Evolutionary conservation across 2,329 filamentous ascomycete genomes (phyloP), one percentile per base, ranked within the genome.

Genomic region (Eutypa lata): DNA sequence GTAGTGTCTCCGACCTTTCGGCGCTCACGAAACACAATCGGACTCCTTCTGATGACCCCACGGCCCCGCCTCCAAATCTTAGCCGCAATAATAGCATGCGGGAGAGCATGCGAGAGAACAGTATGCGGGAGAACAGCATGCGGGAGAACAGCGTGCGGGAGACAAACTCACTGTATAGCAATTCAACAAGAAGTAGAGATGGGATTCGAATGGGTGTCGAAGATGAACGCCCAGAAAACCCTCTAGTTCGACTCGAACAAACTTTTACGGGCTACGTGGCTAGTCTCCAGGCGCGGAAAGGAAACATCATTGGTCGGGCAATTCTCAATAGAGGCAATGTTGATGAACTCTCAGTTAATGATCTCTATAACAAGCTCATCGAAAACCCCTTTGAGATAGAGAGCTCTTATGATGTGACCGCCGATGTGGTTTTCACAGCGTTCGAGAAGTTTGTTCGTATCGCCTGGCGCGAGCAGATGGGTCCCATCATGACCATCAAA

Each of bases 361-460:
- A 96, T 61, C 76, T 97, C 2, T 97, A 96, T 72, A 96, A 96
- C 66, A 82, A 86, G 33, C 79, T 97, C 14, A 84, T 96, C 18
- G 91, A 96, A 67, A 88, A 88, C 58, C 90, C 91, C 0, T 87
- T 84, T 49, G 91, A 90, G 63, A 80, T 89, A 57, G 88, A 95
- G 50, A 77, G 86, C 10, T 84, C 89, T 2, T 81, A 85, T 0
- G 91, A 96, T 54, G 80, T 90, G 8, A 82, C 86, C 3, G 84
- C 93, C 8, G 91, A 97, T 64, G 86, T 93, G 19, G 80, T 97
- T 5, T 96, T 97, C 65, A 88, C 89, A 24, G 89, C 92, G 0
- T 97, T 97, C 67, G 92, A 97, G 68, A 97, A 95, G 56, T 97
- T 97, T 61, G 75, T 97, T 55, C 86, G 85, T 53, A 87, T 91